Conservation (phyloP, 1,139 yeast genomes). For the Taphrina confusa region DNA sequence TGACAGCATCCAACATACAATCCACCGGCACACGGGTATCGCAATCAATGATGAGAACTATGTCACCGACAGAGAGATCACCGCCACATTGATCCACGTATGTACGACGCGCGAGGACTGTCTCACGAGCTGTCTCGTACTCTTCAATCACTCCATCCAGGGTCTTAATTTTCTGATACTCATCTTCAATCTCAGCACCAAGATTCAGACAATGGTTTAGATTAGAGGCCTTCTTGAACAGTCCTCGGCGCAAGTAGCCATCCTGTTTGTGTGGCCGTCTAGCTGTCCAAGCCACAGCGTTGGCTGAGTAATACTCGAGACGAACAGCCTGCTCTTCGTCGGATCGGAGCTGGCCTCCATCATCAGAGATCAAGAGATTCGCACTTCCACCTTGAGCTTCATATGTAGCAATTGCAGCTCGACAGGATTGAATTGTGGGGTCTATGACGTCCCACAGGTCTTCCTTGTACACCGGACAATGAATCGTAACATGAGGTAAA, state of each 20-base stretch:
- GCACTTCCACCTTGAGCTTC: constrained; percentile 40
- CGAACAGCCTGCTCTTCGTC: constrained; percentile 36
- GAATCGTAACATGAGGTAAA: constrained; percentile 38
- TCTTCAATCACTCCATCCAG: constrained; percentile 35
- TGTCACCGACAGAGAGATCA: constrained; percentile 38
- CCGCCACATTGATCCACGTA: constrained; percentile 30
- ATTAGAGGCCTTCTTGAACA: constrained; percentile 33
- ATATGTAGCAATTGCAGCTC: constrained; percentile 39
- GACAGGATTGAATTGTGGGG: constrained; percentile 39
- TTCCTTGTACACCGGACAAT: constrained; percentile 38
- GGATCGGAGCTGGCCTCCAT: constrained; percentile 39
- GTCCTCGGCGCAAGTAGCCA: constrained; percentile 35
- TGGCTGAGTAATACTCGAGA: constrained; percentile 36
- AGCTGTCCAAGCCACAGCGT: constrained; percentile 37
- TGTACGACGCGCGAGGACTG: background rate
- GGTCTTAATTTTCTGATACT: constrained; percentile 37
- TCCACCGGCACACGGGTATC: constrained; percentile 40
- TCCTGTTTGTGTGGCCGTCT: constrained; percentile 39
- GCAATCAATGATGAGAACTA: constrained; percentile 39
- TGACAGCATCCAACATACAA: constrained; percentile 39
- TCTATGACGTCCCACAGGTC: constrained; percentile 38
- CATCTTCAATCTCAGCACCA: constrained; percentile 35
- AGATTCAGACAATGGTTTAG: constrained; percentile 34
- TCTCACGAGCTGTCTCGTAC: constrained; percentile 30
- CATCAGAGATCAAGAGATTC: constrained; percentile 38